Conservation (phyloP, 805 yeast genomes). For the Yarrowia divulgata region DNA sequence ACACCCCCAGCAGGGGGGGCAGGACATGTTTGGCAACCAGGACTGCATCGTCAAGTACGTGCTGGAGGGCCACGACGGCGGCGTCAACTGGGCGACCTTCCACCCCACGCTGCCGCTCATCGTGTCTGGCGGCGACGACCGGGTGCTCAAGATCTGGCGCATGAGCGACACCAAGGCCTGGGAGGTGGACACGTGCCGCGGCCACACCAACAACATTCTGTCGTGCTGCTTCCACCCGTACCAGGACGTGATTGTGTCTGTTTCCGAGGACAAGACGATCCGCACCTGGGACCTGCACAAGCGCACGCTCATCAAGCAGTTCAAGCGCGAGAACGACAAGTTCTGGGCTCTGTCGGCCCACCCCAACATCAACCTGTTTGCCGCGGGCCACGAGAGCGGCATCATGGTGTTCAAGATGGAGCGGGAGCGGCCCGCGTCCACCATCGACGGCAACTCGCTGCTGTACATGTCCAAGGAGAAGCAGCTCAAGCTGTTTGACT, state of each 20-base stretch:
- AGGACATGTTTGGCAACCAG: constrained; percentile 91
- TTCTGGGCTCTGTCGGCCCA: constrained; percentile 93
- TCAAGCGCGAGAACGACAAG: constrained; percentile 90
- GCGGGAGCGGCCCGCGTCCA: constrained; percentile 95
- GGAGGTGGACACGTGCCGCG: constrained; percentile 99
- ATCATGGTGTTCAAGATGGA: constrained; percentile 97
- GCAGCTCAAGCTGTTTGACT: constrained; percentile 83
- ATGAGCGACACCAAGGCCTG: constrained; percentile 98
- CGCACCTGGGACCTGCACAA: constrained; percentile 97
- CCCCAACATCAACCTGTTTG: constrained; percentile 89
- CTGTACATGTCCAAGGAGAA: constrained; percentile 81
- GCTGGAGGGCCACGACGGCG: constrained; percentile 96
- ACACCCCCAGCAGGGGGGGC: constrained; percentile 55
- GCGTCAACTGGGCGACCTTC: constrained; percentile 98
- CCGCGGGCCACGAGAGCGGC: constrained; percentile 96
- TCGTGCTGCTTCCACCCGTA: constrained; percentile 91
- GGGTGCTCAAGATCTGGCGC: constrained; percentile 95
- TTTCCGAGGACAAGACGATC: constrained; percentile 94
- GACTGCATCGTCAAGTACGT: constrained; percentile 96
- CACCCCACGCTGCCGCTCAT: constrained; percentile 96
- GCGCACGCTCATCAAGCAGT: constrained; percentile 91
- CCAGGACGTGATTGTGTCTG: constrained; percentile 89
- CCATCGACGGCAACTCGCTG: constrained; percentile 73
- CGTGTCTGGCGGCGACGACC: constrained; percentile 95
- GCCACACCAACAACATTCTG: constrained; percentile 93